Base-by-base conservation (phyloP, 352 stramenopile species). In the Phytophthora cactorum region DNA sequence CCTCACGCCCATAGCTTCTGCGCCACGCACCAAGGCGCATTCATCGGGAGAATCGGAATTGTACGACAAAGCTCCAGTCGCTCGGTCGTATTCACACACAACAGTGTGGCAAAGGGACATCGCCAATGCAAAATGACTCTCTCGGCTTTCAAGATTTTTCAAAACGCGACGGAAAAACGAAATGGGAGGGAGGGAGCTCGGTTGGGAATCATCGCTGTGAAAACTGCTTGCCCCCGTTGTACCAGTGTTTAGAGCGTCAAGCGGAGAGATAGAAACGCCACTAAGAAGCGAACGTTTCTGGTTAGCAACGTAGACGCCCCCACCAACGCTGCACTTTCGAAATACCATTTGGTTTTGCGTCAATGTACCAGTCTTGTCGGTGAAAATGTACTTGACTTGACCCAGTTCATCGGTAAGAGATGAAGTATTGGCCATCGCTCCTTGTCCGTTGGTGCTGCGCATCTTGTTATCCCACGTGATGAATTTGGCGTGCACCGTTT, bases 261-360 rank as follows among this genome's bases (percentile, higher is more conserved):
- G 56, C 3, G 77, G 73, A 15, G 78, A 71, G 22, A 85, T 75
- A 8, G 77, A 84, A 5, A 80, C 54, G 1, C 63, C 44, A 31
- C 68, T 76, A 4, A 72, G 50, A 12, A 74, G n/a, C 2, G 52
- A 38, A 17, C 53, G 64, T 31, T 63, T 64, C 31, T 60, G 52
- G 17, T 61, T 59, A 2, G 80, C 68, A 8, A 88, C 81, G 74
- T 97, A 98, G n/a, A 95, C 63, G 5, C 77, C 66, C 17, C 93
- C 92, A 53, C 91, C 89, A 12, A 99, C 91, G 62, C 88, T 97
- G 66, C 93, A 99, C 57, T 96, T 93, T 39, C 98, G 97, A 66
- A 99, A 99, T 50, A 95, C 87, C 96, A 98, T 98, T 45, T 92
- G 81, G 67, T 98, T 98, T 57, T 93, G 81, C 14, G 96, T 98